Percentiles rank a stretch among this genome's conserved stretches.
Conservation (phyloP, 805 yeast species). For the Ogataea pignaliae region DNA sequence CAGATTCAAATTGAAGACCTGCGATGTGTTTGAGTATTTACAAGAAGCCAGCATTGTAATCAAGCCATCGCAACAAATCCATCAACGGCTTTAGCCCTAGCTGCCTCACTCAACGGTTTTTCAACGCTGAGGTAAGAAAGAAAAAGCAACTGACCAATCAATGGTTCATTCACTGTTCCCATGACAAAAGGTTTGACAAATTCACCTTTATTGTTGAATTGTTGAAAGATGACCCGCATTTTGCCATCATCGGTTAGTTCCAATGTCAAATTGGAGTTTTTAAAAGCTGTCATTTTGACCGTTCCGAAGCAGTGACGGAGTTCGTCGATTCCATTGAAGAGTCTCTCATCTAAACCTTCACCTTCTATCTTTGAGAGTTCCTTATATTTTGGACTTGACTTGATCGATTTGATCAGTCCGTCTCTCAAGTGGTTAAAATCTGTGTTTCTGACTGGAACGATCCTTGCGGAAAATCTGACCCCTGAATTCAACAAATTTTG, state of each 20-base stretch:
- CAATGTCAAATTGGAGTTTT: slow-evolving; percentile 62
- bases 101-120: slow-evolving; percentile 52
- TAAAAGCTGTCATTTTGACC: slow-evolving; percentile 67
- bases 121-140: slow-evolving; percentile 71
- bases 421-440: slow-evolving; percentile 88
- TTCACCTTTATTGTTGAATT: slow-evolving; percentile 33
- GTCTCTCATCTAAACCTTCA: slow-evolving; percentile 30
- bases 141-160: slow-evolving; percentile 62
- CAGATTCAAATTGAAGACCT: no score
- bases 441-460: slow-evolving; percentile 85
- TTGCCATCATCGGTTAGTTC: slow-evolving; percentile 47
- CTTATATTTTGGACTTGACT: slow-evolving; percentile 61
- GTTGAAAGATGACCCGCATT: slow-evolving; percentile 40
- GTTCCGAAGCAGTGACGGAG: slow-evolving; percentile 54
- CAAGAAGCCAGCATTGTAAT: no score
- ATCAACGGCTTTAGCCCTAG: slow-evolving; percentile 8
- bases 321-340: slow-evolving; percentile 54
- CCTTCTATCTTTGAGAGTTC: slow-evolving; percentile 37
- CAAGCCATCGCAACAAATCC: no score
- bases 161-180: slow-evolving; percentile 61
- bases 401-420: slow-evolving; percentile 77
- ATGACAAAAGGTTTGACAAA: slow-evolving; percentile 30
- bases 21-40: no score
- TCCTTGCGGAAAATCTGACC: slow-evolving; percentile 63
- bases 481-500: slow-evolving; percentile 54